A percentile compares a stretch with the other conserved stretches of the same genome.
Conservation (phyloP, 352 stramenopile genomes). For the Phytophthora meadii region DNA sequence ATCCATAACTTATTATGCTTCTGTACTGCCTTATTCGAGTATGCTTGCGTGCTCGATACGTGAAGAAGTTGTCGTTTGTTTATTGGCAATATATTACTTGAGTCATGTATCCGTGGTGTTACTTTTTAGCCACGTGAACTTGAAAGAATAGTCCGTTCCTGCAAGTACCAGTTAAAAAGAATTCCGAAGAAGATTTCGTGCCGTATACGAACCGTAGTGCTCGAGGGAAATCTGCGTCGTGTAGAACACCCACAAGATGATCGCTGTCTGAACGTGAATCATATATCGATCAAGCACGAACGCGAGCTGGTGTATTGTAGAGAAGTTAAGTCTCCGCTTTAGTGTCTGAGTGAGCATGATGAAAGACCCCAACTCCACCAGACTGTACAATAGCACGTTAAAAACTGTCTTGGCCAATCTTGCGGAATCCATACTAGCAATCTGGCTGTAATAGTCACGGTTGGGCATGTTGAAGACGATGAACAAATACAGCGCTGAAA, state of each 20-base stretch:
- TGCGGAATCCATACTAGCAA: constrained; percentile 9
- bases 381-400: constrained; percentile 18
- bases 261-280: constrained; percentile 21
- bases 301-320: constrained; percentile 15
- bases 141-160: constrained; percentile 9
- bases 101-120: not conserved
- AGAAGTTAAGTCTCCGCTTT: constrained; percentile 15
- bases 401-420: constrained; percentile 12
- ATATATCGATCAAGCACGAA: constrained; percentile 24
- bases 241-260: constrained; percentile 38
- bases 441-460: constrained; percentile 36
- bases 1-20: too few species aligned
- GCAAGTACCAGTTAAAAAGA: not conserved
- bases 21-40: too few species aligned
- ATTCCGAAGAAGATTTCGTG: not conserved
- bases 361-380: constrained; percentile 12
- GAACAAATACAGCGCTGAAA: constrained; percentile 31
- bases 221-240: constrained; percentile 31
- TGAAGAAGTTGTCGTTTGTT: too few species aligned
- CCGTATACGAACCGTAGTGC: constrained; percentile 22
- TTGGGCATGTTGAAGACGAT: constrained; percentile 36
- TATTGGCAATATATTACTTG: too few species aligned
- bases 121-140: not conserved
- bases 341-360: constrained; percentile 9
- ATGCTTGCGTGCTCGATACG: too few species aligned